A percentile compares a stretch with the other conserved stretches of the same genome.
phyloP scores from a whole-genome alignment of 2,329 filamentous ascomycete genomes.

The Cordyceps fumosorosea region DNA sequence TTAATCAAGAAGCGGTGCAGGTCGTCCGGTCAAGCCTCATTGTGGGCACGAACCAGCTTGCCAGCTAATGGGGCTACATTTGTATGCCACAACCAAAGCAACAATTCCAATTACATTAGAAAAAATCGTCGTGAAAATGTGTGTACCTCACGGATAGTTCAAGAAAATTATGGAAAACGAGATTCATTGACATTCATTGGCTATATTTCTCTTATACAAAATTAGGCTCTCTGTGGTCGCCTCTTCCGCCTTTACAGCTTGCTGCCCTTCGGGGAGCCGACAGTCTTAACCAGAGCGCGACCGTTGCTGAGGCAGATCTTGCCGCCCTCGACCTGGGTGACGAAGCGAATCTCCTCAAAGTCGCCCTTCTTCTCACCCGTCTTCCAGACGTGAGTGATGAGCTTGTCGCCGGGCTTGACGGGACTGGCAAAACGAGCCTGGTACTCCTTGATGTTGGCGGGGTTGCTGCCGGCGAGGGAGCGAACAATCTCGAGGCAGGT shows the following conservation, averaged over 20 bases:
- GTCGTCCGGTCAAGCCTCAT: background rate
- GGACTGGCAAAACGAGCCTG: constrained; percentile 82
- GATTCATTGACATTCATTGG: background rate
- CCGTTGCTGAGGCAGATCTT: constrained; percentile 88
- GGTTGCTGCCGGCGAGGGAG: constrained; percentile 67
- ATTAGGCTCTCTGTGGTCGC: background rate
- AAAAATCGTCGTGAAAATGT: background rate
- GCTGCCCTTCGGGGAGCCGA: constrained; percentile 50
- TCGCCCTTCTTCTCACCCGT: constrained; percentile 58
- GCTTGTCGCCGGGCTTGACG: constrained; percentile 75
- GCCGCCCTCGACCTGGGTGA: constrained; percentile 68
- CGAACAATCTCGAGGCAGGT: constrained; percentile 67
- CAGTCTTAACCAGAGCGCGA: constrained; percentile 66
- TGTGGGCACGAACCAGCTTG: background rate
- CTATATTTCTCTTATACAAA: constrained; percentile 9
- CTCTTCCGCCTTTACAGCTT: constrained; percentile 46
- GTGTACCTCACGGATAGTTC: background rate
- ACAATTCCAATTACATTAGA: background rate
- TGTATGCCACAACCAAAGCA: background rate
- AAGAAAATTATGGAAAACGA: background rate
- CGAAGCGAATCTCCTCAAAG: constrained; percentile 79
- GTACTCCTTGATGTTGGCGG: constrained; percentile 78
- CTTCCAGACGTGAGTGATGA: constrained; percentile 75
- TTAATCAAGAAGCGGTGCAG: constrained; percentile 10
- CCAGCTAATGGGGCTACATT: background rate